Base-by-base conservation (phyloP, 768 basidiomycete species). In the Podaxis sp. region DNA sequence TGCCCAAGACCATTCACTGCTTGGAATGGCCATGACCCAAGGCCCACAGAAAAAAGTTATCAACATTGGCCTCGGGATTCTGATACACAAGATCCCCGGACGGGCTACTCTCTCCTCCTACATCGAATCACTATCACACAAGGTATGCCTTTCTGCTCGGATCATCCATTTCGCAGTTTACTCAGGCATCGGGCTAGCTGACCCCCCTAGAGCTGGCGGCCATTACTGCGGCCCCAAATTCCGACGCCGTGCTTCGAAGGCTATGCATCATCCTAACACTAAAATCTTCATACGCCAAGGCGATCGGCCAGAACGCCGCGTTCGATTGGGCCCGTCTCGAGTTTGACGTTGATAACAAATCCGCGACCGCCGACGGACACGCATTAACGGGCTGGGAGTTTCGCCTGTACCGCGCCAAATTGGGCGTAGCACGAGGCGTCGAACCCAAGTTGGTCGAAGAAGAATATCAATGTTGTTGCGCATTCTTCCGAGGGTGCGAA, bases 21-120 rank as follows among this genome's bases (percentile, higher is more conserved):
- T 90, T 58, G 90, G 87, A n/a, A 91, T 93, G 89, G 86, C 88
- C 41, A 91, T 94, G 84, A 89, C 89, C 1, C 91, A 93, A 67
- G 92, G 92, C 2, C 80, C 82, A 11, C 85, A 87, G 60, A 82
- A 85, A 51, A 86, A 89, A 63, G 92, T 94, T 51, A 46, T 46
- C 44, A 46, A 46, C 10, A 46, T 46, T 8, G 44, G 44, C 44
- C 56, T 36, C 26, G 40, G 37, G 33, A 56, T 49, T 56, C 37
- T 50, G 22, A 24, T 50, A 28, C 49, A 90, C 55, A 78, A 76
- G 40, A 84, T 89, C 8, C 84, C 87, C 64, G 87, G 90, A 0
- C 77, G 81, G 13, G 85, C 85, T 4, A 84, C 81, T 5, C 83
- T 90, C 2, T 67, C 79, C 1, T 81, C 82, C 22, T 94, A 89